Evolutionary conservation across 495 filamentous ascomycete genomes (phyloP).

Genomic region (Bathelium albidoporum): DNA sequence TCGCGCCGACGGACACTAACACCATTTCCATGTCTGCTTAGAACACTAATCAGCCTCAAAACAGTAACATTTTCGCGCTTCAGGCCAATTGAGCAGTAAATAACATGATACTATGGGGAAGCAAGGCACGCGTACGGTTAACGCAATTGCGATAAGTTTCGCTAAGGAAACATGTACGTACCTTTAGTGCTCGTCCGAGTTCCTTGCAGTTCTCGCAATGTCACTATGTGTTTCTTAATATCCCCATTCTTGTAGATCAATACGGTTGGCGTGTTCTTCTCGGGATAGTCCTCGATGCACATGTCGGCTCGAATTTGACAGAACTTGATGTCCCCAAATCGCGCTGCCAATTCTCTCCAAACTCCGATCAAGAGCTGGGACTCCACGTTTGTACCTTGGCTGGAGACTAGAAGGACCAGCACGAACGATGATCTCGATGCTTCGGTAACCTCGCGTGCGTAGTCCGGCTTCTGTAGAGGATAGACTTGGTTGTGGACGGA

Average conservation of each 20-base stretch:
- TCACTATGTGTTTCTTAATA: slow-evolving; percentile 80
- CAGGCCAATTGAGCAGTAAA: slow-evolving; percentile 8
- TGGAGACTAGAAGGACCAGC: slow-evolving; percentile 76
- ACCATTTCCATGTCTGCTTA: slow-evolving; percentile 56
- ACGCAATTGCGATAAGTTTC: not conserved
- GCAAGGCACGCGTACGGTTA: not conserved
- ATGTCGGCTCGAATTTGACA: slow-evolving; percentile 87
- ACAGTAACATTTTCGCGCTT: slow-evolving; percentile 10
- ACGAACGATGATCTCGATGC: slow-evolving; percentile 65
- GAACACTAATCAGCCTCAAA: slow-evolving; percentile 6
- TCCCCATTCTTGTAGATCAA: slow-evolving; percentile 86
- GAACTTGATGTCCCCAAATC: slow-evolving; percentile 92
- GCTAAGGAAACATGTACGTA: slow-evolving; percentile 23
- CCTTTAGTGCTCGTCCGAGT: slow-evolving; percentile 54
- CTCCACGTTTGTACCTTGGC: slow-evolving; percentile 66
- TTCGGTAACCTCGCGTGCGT: slow-evolving; percentile 83
- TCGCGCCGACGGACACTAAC: slow-evolving; percentile 69
- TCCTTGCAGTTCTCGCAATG: slow-evolving; percentile 67
- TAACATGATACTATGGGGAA: not conserved
- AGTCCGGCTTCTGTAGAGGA: slow-evolving; percentile 88
- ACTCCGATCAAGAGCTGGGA: slow-evolving; percentile 71
- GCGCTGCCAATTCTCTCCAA: slow-evolving; percentile 74
- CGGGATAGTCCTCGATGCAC: slow-evolving; percentile 95
- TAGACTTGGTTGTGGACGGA: slow-evolving; percentile 82
- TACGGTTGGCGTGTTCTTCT: slow-evolving; percentile 88